Evolutionary conservation across 192 early-diverging fungal genomes (phyloP), one percentile per base, ranked within the genome.

Genomic region (Podila minutissima): DNA sequence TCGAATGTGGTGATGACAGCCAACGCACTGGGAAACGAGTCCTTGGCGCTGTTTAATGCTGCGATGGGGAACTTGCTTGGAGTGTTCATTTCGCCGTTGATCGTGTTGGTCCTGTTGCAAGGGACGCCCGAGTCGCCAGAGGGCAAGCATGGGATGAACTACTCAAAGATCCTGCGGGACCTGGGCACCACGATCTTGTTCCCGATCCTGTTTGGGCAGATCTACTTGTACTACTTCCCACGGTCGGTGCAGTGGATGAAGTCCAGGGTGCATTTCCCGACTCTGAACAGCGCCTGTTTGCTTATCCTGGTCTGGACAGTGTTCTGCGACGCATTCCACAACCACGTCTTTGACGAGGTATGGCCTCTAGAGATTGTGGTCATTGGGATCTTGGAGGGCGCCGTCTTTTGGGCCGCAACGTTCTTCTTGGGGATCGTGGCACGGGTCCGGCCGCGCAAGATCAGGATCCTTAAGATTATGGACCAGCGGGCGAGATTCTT

Each of bases 1-100:
- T 94, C 93, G 22, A 94, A 94, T 73, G 91, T 92, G 8, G 86
- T 94, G 64, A 94, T 94, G 93, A 94, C 93, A 12, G 88, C 88
- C 65, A 88, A 90, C 58, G 88, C 91, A 22, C 57, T 69, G 17
- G 93, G 93, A 20, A 92, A 89, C 64, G 93, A 93, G 67, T 86
- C 91, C 41, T 72, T 85, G 61, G 88, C 93, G 26, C 65, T 92
- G 29, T 89, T 89, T 67, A 92, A 92, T 74, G 89, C 90, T 28
- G 91, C 92, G 8, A 63, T 92, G 15, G 93, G 93, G 17, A 92
- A 91, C 81, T 72, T 94, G 55, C 66, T 93, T 0, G 92, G 85
- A 59, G 76, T 81, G 53, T 81, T 81, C 51, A 72, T 81, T 55
- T 81, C 76, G 22, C 76, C 76, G 0, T 5, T 81, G 8, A 81